phyloP scores from a whole-genome alignment of 2,329 filamentous ascomycete species.

The Colletotrichum sp. region DNA sequence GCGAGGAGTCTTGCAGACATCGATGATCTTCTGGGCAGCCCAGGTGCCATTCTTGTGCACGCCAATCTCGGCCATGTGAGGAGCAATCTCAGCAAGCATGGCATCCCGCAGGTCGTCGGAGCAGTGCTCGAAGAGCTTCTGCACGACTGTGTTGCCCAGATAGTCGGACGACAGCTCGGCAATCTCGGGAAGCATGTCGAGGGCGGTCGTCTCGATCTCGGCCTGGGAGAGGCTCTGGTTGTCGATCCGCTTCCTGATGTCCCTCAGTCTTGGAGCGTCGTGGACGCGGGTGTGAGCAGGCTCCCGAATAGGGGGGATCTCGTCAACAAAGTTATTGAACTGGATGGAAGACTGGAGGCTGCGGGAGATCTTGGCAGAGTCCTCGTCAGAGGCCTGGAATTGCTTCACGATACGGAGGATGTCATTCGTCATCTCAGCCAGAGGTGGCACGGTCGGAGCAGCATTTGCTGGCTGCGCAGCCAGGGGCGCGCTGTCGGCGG shows the following conservation, averaged over 20 bases:
- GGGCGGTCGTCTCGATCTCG: conserved; percentile 91
- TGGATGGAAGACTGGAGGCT: conserved; percentile 80
- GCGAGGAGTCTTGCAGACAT: conserved; percentile 83
- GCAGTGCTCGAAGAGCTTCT: conserved; percentile 97
- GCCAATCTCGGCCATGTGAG: conserved; percentile 94
- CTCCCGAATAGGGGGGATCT: conserved; percentile 89
- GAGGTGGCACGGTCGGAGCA: conserved; percentile 71
- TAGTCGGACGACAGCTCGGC: conserved; percentile 95
- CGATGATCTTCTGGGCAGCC: conserved; percentile 99
- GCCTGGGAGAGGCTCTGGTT: conserved; percentile 85
- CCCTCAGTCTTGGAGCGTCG: conserved; percentile 91
- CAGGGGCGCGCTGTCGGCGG: conserved; percentile 36
- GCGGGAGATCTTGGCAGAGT: conserved; percentile 72
- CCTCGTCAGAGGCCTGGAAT: conserved; percentile 84
- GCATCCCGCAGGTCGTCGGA: conserved; percentile 88
- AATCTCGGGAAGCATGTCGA: conserved; percentile 95
- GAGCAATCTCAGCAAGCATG: conserved; percentile 87
- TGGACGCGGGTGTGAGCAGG: conserved; percentile 88
- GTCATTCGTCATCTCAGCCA: conserved; percentile 81
- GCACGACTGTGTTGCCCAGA: conserved; percentile 97
- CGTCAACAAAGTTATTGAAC: conserved; percentile 74
- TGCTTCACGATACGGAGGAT: conserved; percentile 87
- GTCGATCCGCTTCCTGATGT: conserved; percentile 97
- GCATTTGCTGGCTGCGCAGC: conserved; percentile 41
- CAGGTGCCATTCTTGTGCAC: conserved; percentile 99